A percentile compares a stretch with the other conserved stretches of the same genome.
These are phyloP conservation scores for Phaeotremella fagi DNA, from an alignment of 768 basidiomycete species.

Conservation along the genomic window DNA sequence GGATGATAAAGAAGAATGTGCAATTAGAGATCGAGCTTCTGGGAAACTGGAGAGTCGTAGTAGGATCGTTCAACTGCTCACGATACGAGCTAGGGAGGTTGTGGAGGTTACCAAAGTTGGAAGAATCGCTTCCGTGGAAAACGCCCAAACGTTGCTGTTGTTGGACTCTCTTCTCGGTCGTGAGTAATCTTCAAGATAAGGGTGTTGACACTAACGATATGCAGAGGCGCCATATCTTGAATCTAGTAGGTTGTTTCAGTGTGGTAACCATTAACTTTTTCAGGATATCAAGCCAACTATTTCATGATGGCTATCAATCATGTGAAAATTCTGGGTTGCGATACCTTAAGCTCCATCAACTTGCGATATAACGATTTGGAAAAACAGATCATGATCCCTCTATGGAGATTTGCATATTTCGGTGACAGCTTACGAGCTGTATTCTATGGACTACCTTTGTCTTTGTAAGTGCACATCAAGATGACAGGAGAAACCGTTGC, in stretches of 20 bases:
- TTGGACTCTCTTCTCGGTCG: constrained; percentile 82
- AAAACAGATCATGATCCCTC: constrained; percentile 52
- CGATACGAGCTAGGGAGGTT: constrained; percentile 75
- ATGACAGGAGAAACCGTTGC: no score
- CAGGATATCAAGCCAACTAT: constrained; percentile 42
- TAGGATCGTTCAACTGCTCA: constrained; percentile 67
- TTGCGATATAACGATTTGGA: constrained; percentile 23
- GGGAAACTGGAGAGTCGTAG: constrained; percentile 56
- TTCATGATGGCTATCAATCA: constrained; percentile 13
- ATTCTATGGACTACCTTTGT: not conserved
- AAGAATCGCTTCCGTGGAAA: constrained; percentile 69
- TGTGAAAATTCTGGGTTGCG: constrained; percentile 25
- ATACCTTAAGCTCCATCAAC: constrained; percentile 22
- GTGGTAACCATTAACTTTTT: constrained; percentile 70
- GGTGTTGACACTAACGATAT: not conserved
- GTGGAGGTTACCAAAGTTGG: constrained; percentile 83
- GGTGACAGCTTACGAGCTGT: not conserved
- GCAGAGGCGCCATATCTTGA: constrained; percentile 2
- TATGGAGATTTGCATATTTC: constrained; percentile 85
- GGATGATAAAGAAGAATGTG: constrained; percentile 62
- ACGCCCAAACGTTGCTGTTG: constrained; percentile 73
- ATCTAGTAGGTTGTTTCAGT: constrained; percentile 51
- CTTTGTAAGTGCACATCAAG: not conserved
- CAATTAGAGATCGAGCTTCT: constrained; percentile 10
- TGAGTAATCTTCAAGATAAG: constrained; percentile 53